These are phyloP conservation scores for Neurospora intermedia DNA, from an alignment of 495 filamentous ascomycete species.

Conservation along the genomic window DNA sequence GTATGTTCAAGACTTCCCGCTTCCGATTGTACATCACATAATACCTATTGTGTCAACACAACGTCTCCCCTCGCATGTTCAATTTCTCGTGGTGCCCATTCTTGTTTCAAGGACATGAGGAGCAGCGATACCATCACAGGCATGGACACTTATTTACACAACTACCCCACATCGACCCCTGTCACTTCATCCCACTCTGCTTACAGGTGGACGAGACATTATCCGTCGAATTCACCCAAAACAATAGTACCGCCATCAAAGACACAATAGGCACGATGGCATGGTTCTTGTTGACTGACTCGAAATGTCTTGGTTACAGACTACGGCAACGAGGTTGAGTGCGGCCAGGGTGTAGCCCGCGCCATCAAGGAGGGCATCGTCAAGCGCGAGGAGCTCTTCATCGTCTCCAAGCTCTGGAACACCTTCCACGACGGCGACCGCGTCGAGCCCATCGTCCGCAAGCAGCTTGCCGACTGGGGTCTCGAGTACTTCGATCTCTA, in stretches of 20 bases:
- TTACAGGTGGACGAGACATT: not conserved
- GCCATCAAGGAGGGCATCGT: conserved; percentile 81
- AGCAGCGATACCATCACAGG: not conserved
- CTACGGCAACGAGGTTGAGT: conserved; percentile 83
- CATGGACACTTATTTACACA: not conserved
- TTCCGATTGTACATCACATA: not conserved
- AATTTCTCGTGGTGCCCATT: not conserved
- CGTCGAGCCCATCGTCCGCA: conserved; percentile 61
- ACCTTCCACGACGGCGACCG: conserved; percentile 67
- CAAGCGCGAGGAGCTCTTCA: conserved; percentile 80
- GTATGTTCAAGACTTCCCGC: conserved; percentile 33
- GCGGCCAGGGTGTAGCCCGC: conserved; percentile 72
- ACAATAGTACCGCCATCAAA: not conserved
- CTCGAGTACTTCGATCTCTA: conserved; percentile 80
- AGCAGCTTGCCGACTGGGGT: conserved; percentile 70
- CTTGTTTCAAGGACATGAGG: not conserved
- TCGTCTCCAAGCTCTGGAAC: conserved; percentile 91
- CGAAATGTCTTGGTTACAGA: conserved; percentile 36
- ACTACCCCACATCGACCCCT: conserved; percentile 20
- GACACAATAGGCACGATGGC: not conserved
- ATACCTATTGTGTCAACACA: not conserved
- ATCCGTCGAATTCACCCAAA: not conserved
- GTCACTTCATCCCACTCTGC: conserved; percentile 12
- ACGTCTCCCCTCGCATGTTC: not conserved
- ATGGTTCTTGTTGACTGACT: conserved; percentile 9